Conservation (phyloP, 2,329 filamentous ascomycete genomes). For the Hymenoscyphus fructigenus region DNA sequence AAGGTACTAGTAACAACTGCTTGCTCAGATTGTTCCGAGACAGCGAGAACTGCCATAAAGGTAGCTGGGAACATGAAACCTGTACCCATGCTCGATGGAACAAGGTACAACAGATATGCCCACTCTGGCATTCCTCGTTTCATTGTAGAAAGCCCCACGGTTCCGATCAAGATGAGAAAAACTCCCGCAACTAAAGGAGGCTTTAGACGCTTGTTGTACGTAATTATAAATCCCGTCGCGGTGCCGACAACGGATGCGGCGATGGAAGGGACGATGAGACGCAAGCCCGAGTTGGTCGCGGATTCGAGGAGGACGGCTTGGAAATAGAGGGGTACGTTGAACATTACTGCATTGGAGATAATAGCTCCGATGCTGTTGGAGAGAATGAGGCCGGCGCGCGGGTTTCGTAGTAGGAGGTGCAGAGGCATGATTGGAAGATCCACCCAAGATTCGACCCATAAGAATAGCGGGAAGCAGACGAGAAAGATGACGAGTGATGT, state of each 20-base stretch:
- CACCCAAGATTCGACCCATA: constrained; percentile 52
- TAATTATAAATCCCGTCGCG: constrained; percentile 61
- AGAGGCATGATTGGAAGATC: constrained; percentile 61
- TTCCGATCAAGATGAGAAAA: constrained; percentile 49
- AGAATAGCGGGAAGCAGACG: constrained; percentile 49
- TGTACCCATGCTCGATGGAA: constrained; percentile 56
- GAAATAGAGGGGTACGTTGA: constrained; percentile 72
- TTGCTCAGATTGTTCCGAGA: constrained; percentile 59
- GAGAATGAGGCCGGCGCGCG: constrained; percentile 58
- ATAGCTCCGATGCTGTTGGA: constrained; percentile 53
- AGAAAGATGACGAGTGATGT: constrained; percentile 49
- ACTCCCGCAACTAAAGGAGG: constrained; percentile 56
- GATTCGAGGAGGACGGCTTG: constrained; percentile 70
- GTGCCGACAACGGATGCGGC: constrained; percentile 55
- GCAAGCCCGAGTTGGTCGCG: constrained; percentile 70
- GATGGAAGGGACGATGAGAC: constrained; percentile 63
- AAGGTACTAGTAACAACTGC: constrained; percentile 70
- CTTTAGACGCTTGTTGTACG: constrained; percentile 58
- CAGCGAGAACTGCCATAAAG: constrained; percentile 62
- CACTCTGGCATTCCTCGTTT: constrained; percentile 50
- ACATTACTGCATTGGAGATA: constrained; percentile 55
- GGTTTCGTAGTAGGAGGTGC: constrained; percentile 48
- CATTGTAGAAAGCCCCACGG: constrained; percentile 50
- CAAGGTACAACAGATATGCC: constrained; percentile 55
- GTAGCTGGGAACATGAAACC: constrained; percentile 65